phyloP scores from a whole-genome alignment of 2,329 filamentous ascomycete species.

The Xylariaceae sp. region DNA sequence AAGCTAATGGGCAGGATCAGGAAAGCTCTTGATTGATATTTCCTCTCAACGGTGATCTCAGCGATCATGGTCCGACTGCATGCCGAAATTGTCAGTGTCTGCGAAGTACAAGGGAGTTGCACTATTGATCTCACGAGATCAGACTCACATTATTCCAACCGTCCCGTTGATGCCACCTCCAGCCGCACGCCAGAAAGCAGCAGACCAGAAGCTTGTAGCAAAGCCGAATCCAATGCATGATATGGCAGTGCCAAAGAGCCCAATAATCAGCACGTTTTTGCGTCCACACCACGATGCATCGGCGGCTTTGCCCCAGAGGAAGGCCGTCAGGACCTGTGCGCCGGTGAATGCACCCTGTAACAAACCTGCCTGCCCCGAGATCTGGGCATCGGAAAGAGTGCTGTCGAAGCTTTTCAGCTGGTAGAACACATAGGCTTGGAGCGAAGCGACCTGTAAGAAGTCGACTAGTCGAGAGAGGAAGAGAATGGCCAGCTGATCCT shows the following conservation, averaged over 20 bases:
- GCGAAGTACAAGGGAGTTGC: not conserved
- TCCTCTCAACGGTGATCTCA: conserved; percentile 46
- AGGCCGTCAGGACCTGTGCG: conserved; percentile 68
- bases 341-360: conserved; percentile 69
- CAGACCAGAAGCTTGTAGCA: conserved; percentile 59
- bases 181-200: conserved; percentile 61
- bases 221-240: conserved; percentile 72
- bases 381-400: conserved; percentile 47
- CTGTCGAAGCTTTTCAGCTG: conserved; percentile 65
- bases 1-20: conserved; percentile 46
- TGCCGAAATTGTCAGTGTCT: conserved; percentile 1
- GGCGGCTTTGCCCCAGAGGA: conserved; percentile 67
- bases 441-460: conserved; percentile 65
- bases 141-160: conserved; percentile 45
- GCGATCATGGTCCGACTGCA: conserved; percentile 44
- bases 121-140: not conserved
- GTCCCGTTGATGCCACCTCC: conserved; percentile 56
- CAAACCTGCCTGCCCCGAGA: conserved; percentile 66
- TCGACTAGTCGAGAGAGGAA: conserved; percentile 69
- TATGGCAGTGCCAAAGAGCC: conserved; percentile 62
- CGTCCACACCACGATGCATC: conserved; percentile 58
- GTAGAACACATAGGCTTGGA: conserved; percentile 72
- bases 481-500: conserved; percentile 65
- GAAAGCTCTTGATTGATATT: conserved; percentile 46
- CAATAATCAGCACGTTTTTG: conserved; percentile 67